Percentiles rank a stretch among this genome's conserved stretches.
phyloP scores from a whole-genome alignment of 176 grass and related monocot genomes.

The Alopecurus myosuroides region DNA sequence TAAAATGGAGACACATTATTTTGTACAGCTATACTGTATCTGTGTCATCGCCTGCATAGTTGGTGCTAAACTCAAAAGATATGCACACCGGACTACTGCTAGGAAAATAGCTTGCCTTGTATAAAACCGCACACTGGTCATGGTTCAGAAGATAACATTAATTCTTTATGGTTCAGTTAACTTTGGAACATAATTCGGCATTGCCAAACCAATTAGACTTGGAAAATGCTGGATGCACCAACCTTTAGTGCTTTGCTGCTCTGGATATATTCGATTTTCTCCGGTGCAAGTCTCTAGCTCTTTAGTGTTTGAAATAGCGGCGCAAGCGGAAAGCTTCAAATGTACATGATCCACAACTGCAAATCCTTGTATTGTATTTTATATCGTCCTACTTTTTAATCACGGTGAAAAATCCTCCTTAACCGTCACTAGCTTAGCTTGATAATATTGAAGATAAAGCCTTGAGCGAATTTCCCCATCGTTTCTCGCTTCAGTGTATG shows the following conservation, averaged over 20 bases:
- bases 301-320: neutral
- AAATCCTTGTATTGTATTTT: neutral
- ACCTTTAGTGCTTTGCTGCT: too few species aligned
- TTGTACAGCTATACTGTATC: too few species aligned
- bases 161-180: neutral
- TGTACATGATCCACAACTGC: neutral
- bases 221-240: too few species aligned
- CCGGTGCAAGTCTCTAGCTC: neutral
- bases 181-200: neutral
- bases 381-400: neutral
- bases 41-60: too few species aligned
- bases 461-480: neutral
- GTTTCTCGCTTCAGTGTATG: slow-evolving; percentile 62
- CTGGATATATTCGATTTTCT: neutral
- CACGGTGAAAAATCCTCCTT: neutral
- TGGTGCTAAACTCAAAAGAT: neutral
- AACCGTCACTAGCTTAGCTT: too few species aligned
- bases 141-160: slow-evolving; percentile 2
- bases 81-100: neutral
- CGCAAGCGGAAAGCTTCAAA: neutral
- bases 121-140: neutral
- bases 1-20: too few species aligned
- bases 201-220: neutral
- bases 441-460: neutral
- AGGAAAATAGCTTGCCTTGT: neutral